Base-by-base conservation (phyloP, 78 protist species). In the Protostelium mycophagum region DNA sequence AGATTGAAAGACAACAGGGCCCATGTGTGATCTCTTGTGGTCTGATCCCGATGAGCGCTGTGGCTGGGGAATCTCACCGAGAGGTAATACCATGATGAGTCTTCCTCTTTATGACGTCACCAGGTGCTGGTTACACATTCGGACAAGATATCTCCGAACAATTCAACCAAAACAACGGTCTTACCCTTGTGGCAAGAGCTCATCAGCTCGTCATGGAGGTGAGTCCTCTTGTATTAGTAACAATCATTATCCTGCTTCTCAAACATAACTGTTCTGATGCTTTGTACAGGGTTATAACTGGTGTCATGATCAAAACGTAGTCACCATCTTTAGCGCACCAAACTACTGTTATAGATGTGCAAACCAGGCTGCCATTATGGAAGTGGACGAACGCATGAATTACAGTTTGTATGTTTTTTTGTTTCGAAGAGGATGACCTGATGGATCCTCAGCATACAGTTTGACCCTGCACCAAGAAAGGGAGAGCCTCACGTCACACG, bases 321-420 rank as follows among this genome's bases (percentile, higher is more conserved):
- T 97, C 86, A 98, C 99, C n/a, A 95, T 99, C 86, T 99, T 99
- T 90, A 88, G 96, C 0, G 99, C 99, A 5, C 99, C 99, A 1
- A 99, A 99, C 96, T 99, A 99, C 95, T 99, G 99, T 87, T 97
- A 98, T 88, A 94, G 99, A 38, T 99, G 99, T 90, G 99, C 99
- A 37, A 98, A 98, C 89, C 97, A 96, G 87, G 99, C 99, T 0
- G 98, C 98, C 29, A 96, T 98, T 29, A 95, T 98, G 97, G 99
- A 98, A 39, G 88, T 98, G 35, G 99, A 98, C 83, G 98, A 98
- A 85, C 90, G 94, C 83, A 90, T 98, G 94, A 95, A 95, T 86
- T 91, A 95, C 85, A 95, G 94, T 38, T 97, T 97, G 96, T 96
- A 73, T 0, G 96, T 96, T 36, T 31, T 34, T 1, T 0, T 28